A percentile compares a stretch with the other conserved stretches of the same genome.
These are phyloP conservation scores for Ceratobasidium sp. DNA, from an alignment of 1,284 basidiomycete genomes.

Conservation along the genomic window DNA sequence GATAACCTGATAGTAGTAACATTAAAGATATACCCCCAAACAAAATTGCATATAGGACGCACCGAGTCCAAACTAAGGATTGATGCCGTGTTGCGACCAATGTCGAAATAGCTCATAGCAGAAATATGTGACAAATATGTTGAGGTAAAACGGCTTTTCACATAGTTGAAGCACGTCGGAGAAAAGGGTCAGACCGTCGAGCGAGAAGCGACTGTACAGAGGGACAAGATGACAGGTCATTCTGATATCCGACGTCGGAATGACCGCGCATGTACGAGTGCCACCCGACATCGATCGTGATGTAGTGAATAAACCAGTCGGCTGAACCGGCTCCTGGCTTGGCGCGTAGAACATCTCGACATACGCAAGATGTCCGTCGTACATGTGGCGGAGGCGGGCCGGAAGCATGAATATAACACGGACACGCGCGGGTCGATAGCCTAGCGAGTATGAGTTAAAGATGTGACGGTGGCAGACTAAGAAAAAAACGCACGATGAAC, in stretches of 20 bases:
- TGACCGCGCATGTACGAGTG: neutral
- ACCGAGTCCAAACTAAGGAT: neutral
- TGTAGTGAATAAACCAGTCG: neutral
- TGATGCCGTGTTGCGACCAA: slow-evolving; percentile 16
- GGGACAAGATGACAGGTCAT: slow-evolving; percentile 32
- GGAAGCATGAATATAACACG: slow-evolving; percentile 22
- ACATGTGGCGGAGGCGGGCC: neutral
- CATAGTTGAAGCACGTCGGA: slow-evolving; percentile 18
- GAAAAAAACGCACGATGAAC: slow-evolving; percentile 13
- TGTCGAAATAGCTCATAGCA: slow-evolving; percentile 22
- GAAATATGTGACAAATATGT: slow-evolving; percentile 17
- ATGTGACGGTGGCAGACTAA: neutral
- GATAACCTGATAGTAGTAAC: no score
- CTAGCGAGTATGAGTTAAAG: neutral
- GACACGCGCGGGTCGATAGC: slow-evolving; percentile 17
- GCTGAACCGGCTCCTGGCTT: neutral
- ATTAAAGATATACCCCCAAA: no score
- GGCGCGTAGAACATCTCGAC: slow-evolving; percentile 21
- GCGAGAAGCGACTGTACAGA: neutral
- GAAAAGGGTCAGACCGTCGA: neutral
- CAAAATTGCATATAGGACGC: neutral
- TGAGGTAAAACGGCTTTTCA: slow-evolving; percentile 19
- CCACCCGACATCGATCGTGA: neutral
- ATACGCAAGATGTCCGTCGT: slow-evolving; percentile 4
- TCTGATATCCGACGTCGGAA: slow-evolving; percentile 3